A percentile compares a stretch with the other conserved stretches of the same genome.
Conservation (phyloP, 768 basidiomycete species). For the Tylopilus cervinicoccineus region DNA sequence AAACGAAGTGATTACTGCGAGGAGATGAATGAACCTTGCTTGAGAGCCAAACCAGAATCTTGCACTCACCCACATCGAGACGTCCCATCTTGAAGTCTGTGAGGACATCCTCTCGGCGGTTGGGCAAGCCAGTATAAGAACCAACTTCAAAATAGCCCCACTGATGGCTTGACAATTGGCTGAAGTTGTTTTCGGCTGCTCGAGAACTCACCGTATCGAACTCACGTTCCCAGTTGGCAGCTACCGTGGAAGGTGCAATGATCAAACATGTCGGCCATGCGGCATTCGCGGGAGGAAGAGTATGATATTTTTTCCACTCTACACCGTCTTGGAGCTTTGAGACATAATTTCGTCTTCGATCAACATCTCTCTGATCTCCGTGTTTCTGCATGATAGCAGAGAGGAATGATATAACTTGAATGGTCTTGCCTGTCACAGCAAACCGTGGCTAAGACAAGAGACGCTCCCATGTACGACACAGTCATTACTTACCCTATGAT, state of each 20-base stretch:
- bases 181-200: background rate
- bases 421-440: slow-evolving; percentile 72
- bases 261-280: slow-evolving; percentile 88
- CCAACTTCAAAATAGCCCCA: slow-evolving; percentile 96
- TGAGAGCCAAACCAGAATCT: background rate
- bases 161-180: slow-evolving; percentile 34
- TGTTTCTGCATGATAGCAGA: slow-evolving; percentile 89
- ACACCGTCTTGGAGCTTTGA: slow-evolving; percentile 56
- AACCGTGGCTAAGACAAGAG: slow-evolving; percentile 4
- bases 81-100: slow-evolving; percentile 77
- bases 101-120: slow-evolving; percentile 54
- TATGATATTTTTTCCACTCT: slow-evolving; percentile 49
- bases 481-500: slow-evolving; percentile 24
- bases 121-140: slow-evolving; percentile 52
- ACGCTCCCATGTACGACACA: background rate
- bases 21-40: background rate
- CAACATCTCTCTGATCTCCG: slow-evolving; percentile 59
- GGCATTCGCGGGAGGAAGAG: slow-evolving; percentile 60
- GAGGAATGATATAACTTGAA: slow-evolving; percentile 86
- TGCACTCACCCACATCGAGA: slow-evolving; percentile 71
- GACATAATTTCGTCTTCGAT: slow-evolving; percentile 65
- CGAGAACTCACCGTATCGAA: slow-evolving; percentile 59
- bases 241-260: slow-evolving; percentile 80
- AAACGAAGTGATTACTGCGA: slow-evolving; percentile 74
- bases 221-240: slow-evolving; percentile 88